Evolutionary conservation across 2,329 filamentous ascomycete species (phyloP), one percentile per base, ranked within the genome.

Genomic region (Colletotrichum sp.): DNA sequence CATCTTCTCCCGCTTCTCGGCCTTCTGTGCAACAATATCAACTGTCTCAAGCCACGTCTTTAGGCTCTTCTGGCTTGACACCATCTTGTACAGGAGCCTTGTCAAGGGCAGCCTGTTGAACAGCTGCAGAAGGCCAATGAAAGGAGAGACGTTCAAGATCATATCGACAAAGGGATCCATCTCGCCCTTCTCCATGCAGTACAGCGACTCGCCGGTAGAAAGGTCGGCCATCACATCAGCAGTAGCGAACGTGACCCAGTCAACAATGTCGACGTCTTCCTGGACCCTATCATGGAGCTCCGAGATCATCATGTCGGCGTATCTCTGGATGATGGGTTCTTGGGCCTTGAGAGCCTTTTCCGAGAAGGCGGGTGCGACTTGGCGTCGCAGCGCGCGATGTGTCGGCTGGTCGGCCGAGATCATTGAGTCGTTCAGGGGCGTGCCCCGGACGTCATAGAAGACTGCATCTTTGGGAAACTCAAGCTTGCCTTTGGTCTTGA

Each of bases 311-410:
- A 79, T 65, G 32, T 82, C 74, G 19, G 82, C 76, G 60, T 83
- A 80, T 6, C 67, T 64, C 19, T 36, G 36, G 27, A 84, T 80
- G 25, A 81, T 74, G 2, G 79, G 77, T 65, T 83, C 79, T 32
- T 84, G 82, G 3, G 79, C 79, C 34, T 77, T 77, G 80, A 85
- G 76, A 71, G 81, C 65, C 74, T 78, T 70, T 25, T 80, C 76
- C 15, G 78, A 75, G 77, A 84, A 84, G 27, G 79, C 82, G 27
- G 80, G 81, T 0, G 68, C 77, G 19, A 84, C 73, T 52, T 74
- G 59, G 27, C 72, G 75, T 1, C 81, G 77, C 13, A 77, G 32
- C 15, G 76, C 76, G 28, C 61, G 30, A 59, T 82, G 80, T 27
- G 75, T 57, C 1, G 67, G 71, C 8, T 77, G 68, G 28, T 75